Evolutionary conservation across 768 basidiomycete species (phyloP), one percentile per base, ranked within the genome.

Genomic region (Rhizopogon rudus): DNA sequence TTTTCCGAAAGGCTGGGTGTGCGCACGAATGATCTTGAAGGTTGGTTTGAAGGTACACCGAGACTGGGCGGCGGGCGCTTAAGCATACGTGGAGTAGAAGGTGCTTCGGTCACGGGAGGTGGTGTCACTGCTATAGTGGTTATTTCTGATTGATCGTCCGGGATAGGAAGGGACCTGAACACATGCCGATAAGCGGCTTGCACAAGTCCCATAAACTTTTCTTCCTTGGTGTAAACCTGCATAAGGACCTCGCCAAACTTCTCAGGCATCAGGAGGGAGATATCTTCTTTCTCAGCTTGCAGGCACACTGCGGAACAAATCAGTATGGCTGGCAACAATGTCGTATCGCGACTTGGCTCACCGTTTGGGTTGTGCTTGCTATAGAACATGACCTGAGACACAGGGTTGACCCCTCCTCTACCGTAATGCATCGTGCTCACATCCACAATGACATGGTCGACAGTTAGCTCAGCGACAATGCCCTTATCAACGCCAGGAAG

Each of bases 381-480:
- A 62, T 91, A 92, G 63, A 92, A 93, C 64, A 77, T 81, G 52
- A 91, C 81, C 14, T 70, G 76, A 44, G 86, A 78, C 44, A 92
- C 63, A 1, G 91, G 91, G 61, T 88, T 89, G 57, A 73, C 67
- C 43, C 82, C 80, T 59, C 79, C 74, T 82, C 87, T 88, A 3
- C 91, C 91, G 61, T 88, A 86, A 64, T 93, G 91, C 77, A 92
- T 76, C n/a, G 66, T 61, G 1, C 82, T 68, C 13, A 83, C 72
- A 49, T 84, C 80, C 20, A 93, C 86, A 40, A 86, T 80, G 31
- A 93, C 74, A 52, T 89, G 79, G 5, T 75, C 65, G 0, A 71
- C 67, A 14, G 57, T 64, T 10, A 87, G 71, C 8, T 69, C 67
- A 4, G 62, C 60, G 37, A 75, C 69, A 10, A 67, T 61, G 6